phyloP scores from a whole-genome alignment of 2,329 filamentous ascomycete genomes.

The Grosmannia serpens region DNA sequence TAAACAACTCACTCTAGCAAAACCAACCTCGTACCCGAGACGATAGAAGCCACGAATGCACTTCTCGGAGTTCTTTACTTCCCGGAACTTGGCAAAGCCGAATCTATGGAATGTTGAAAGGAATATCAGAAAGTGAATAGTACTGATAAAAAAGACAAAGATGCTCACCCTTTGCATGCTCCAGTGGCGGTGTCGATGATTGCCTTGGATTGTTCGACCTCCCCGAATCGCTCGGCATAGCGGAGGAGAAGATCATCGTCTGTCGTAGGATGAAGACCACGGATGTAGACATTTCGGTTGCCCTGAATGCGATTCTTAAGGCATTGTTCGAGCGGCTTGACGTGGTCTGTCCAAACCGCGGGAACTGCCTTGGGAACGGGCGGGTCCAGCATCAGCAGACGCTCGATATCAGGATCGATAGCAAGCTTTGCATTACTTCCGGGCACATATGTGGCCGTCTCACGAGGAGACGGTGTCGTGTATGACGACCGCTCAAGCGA shows the following conservation, averaged over 20 bases:
- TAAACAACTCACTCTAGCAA: slow-evolving; percentile 60
- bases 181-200: slow-evolving; percentile 93
- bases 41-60: slow-evolving; percentile 94
- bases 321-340: slow-evolving; percentile 86
- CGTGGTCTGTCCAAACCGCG: slow-evolving; percentile 74
- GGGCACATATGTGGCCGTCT: slow-evolving; percentile 26
- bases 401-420: slow-evolving; percentile 44
- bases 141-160: not conserved
- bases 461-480: slow-evolving; percentile 55
- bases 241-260: slow-evolving; percentile 78
- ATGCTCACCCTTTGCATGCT: slow-evolving; percentile 80
- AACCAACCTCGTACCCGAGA: slow-evolving; percentile 93
- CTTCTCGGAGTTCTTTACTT: slow-evolving; percentile 78
- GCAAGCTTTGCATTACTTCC: slow-evolving; percentile 29
- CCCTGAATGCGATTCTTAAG: slow-evolving; percentile 83
- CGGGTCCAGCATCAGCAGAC: slow-evolving; percentile 63
- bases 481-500: slow-evolving; percentile 50
- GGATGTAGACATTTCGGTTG: slow-evolving; percentile 97
- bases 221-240: slow-evolving; percentile 80
- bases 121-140: not conserved
- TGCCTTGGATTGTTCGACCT: slow-evolving; percentile 93
- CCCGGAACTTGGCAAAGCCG: slow-evolving; percentile 91
- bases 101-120: slow-evolving; percentile 47
- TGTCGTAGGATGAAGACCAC: slow-evolving; percentile 87
- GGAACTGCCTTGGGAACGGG: slow-evolving; percentile 79